These are phyloP conservation scores for Pseudogymnoascus sp. DNA, from an alignment of 2,329 filamentous ascomycete genomes.

Conservation along the genomic window DNA sequence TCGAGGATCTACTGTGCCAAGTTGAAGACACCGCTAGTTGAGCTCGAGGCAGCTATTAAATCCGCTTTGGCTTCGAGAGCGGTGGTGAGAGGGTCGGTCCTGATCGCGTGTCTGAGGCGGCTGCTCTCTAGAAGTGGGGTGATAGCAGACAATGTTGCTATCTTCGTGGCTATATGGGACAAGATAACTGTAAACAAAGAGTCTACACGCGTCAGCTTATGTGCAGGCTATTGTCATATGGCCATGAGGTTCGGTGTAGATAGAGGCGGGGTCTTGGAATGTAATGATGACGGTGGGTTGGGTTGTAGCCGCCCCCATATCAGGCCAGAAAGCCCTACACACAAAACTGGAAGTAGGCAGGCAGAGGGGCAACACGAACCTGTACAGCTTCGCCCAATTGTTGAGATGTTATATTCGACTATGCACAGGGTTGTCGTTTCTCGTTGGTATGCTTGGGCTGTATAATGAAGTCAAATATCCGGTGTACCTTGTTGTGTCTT, in stretches of 20 bases:
- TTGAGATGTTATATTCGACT: constrained; percentile 8
- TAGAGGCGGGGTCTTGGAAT: constrained; percentile 8
- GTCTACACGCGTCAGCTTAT: constrained; percentile 5
- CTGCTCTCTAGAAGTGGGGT: constrained; percentile 4
- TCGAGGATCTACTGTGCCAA: constrained; percentile 2
- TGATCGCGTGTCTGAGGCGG: constrained; percentile 4
- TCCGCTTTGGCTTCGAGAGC: background rate
- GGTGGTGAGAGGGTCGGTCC: constrained; percentile 4
- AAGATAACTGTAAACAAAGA: constrained; percentile 3
- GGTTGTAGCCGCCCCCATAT: constrained; percentile 7
- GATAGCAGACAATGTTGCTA: constrained; percentile 6
- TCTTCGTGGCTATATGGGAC: constrained; percentile 1
- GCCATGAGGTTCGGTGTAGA: background rate
- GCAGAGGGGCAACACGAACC: background rate
- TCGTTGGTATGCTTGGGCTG: constrained; percentile 7
- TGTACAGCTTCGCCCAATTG: constrained; percentile 8
- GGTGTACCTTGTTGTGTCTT: constrained; percentile 10
- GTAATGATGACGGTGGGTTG: constrained; percentile 8
- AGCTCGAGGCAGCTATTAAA: constrained; percentile 4
- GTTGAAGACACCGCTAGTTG: constrained; percentile 7
- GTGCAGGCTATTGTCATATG: background rate
- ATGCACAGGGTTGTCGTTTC: constrained; percentile 8
- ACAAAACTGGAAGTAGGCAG: background rate
- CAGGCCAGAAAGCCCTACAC: constrained; percentile 2
- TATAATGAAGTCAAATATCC: constrained; percentile 8